phyloP scores from a whole-genome alignment of 1,284 basidiomycete genomes.

The Coniferiporia weirii region DNA sequence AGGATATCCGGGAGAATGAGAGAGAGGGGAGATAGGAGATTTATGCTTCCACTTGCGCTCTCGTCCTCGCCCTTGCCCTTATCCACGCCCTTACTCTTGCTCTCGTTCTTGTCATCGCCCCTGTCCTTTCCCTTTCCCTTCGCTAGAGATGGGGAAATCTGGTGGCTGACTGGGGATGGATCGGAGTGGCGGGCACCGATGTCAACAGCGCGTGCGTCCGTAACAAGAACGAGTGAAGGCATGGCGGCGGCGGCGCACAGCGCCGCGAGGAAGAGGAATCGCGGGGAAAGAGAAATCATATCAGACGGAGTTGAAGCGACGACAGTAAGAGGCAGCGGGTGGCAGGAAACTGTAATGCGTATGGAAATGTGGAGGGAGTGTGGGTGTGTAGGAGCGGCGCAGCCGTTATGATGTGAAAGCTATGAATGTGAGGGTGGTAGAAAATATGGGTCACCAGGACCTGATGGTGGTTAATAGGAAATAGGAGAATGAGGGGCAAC shows the following conservation, averaged over 20 bases:
- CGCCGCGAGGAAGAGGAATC: constrained; percentile 16
- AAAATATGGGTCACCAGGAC: constrained; percentile 18
- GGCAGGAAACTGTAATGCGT: constrained; percentile 9
- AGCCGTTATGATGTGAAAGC: constrained; percentile 4
- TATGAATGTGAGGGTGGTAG: neutral
- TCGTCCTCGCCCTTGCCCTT: neutral
- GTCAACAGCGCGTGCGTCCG: constrained; percentile 11
- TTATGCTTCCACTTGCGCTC: too few species aligned
- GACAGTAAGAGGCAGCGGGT: neutral
- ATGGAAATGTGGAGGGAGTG: neutral
- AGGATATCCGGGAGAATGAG: neutral
- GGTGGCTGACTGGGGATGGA: constrained; percentile 1
- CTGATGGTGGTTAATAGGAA: constrained; percentile 10
- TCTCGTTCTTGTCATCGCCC: neutral
- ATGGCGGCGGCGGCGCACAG: constrained; percentile 14
- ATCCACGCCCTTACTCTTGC: neutral
- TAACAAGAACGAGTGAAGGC: neutral
- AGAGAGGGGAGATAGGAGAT: neutral
- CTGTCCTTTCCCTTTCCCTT: neutral
- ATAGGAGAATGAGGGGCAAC: neutral
- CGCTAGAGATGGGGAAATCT: neutral
- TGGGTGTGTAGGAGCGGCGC: constrained; percentile 8
- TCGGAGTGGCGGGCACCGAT: neutral
- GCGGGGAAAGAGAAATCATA: constrained; percentile 15
- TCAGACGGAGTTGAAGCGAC: neutral